Base-by-base conservation (phyloP, 2,329 filamentous ascomycete species). In the Xylariaceae sp. region DNA sequence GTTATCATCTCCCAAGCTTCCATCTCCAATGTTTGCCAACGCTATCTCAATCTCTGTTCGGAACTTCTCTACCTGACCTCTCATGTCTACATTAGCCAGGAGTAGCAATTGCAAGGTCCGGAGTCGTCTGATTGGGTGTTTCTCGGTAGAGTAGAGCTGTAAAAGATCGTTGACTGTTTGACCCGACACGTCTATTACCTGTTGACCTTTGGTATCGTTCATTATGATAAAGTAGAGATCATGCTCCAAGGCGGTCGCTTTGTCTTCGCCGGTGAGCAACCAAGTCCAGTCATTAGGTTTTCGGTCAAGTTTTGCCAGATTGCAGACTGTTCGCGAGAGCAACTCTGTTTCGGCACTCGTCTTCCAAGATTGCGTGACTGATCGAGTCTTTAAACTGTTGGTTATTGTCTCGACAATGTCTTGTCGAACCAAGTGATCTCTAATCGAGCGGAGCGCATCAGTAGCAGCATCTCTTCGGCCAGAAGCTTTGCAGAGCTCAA, bases 241-340 rank as follows among this genome's bases (percentile, higher is more conserved):
- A 62, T 87, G 81, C 58, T 88, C 84, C 15, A 88, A 72, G 1
- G 83, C 80, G 2, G 83, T 81, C 7, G 77, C 79, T 54, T 79
- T 81, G 68, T 82, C 81, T 5, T 67, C 58, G 37, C 78, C 81
- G 0, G 76, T 70, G 6, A 86, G 66, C 36, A 80, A 74, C 50
- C 77, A 77, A 1, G 79, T 79, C 78, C 82, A 82, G 46, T 86
- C 81, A 36, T 80, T 75, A 64, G 73, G 79, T n/a, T 77, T 80
- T 46, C 75, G 75, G 51, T 81, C 81, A 13, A 87, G 74, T 58
- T 84, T 85, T 23, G 85, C 76, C 44, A 88, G 78, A 3, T 81
- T 79, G 18, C 79, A 78, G 11, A 89, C 70, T 0, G 84, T 79
- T 29, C 86, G 79, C 6, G 80, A 85, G 7, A 90, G 73, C 2